These are phyloP conservation scores for Eimeria zaria DNA, from an alignment of 169 alveolate genomes.

Conservation along the genomic window DNA sequence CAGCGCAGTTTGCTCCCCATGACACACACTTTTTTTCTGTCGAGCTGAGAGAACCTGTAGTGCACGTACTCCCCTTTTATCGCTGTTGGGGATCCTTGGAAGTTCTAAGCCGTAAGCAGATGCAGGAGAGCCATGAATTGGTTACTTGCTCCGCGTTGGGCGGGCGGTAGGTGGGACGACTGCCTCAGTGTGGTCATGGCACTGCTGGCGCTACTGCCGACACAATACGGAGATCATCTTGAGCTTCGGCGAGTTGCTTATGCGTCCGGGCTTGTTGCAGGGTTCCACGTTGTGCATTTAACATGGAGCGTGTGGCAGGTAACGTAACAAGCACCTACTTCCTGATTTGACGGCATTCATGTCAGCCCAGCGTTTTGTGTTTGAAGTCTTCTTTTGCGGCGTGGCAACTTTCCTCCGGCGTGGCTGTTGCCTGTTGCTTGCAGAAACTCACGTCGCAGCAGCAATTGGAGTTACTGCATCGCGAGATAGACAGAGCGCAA, in stretches of 20 bases:
- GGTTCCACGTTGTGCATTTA: conserved; percentile 52
- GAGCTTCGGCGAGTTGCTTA: not conserved
- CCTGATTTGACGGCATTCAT: not conserved
- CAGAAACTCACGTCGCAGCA: conserved; percentile 8
- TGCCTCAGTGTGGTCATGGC: not conserved
- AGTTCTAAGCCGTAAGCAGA: not conserved
- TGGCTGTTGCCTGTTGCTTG: not conserved
- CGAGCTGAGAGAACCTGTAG: not conserved
- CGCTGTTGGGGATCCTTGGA: not conserved
- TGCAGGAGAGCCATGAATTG: not conserved
- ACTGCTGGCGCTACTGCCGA: not conserved
- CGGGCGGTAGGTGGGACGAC: not conserved
- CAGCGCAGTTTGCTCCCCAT: not conserved
- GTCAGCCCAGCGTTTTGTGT: not conserved
- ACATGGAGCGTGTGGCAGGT: conserved; percentile 66
- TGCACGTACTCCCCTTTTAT: not conserved
- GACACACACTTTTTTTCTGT: not conserved
- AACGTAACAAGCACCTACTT: not conserved
- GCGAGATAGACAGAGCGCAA: conserved; percentile 23
- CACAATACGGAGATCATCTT: not conserved
- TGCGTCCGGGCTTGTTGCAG: not conserved
- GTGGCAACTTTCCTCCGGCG: not conserved
- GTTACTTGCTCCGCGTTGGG: too few relatives aligned
- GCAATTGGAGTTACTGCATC: conserved; percentile 37
- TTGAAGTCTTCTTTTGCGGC: not conserved